These are phyloP conservation scores for Trametes cingulata DNA, from an alignment of 768 basidiomycete genomes.

Conservation along the genomic window DNA sequence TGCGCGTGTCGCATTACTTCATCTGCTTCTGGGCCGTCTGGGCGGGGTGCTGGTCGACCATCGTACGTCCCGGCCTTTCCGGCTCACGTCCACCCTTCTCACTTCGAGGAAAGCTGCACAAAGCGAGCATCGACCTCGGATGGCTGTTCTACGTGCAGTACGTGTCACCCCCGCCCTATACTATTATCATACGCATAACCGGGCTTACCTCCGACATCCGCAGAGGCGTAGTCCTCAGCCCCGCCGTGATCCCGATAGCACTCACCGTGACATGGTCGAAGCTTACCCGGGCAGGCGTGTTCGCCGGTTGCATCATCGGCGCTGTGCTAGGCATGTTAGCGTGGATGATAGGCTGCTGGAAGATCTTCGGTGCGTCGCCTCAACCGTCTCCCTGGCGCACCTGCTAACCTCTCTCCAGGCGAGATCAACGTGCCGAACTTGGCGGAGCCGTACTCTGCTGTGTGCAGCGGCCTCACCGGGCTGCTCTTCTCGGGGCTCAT, in stretches of 20 bases:
- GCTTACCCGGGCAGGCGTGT: slow-evolving; percentile 41
- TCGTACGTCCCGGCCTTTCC: slow-evolving; percentile 24
- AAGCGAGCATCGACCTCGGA: slow-evolving; percentile 46
- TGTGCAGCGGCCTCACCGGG: slow-evolving; percentile 37
- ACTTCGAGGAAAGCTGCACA: slow-evolving; percentile 38
- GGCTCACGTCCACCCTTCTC: not conserved
- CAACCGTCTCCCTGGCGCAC: not conserved
- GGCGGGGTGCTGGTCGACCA: slow-evolving; percentile 40
- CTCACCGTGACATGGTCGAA: slow-evolving; percentile 50
- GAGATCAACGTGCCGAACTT: slow-evolving; percentile 36
- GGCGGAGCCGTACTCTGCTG: slow-evolving; percentile 37
- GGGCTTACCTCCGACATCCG: not conserved
- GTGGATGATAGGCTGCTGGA: slow-evolving; percentile 54
- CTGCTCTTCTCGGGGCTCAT: slow-evolving; percentile 34
- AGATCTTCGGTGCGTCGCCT: slow-evolving; percentile 41
- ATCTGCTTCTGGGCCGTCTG: slow-evolving; percentile 40
- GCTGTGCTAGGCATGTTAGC: slow-evolving; percentile 46
- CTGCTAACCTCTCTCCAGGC: slow-evolving; percentile 21
- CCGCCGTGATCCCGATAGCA: slow-evolving; percentile 51
- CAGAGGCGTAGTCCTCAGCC: slow-evolving; percentile 51
- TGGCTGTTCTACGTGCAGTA: slow-evolving; percentile 54
- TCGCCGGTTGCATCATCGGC: slow-evolving; percentile 43
- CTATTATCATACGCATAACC: not conserved
- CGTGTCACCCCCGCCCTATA: slow-evolving; percentile 15
- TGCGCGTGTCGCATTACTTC: slow-evolving; percentile 36